Conservation (phyloP, 805 yeast species). For the Yarrowia sp. region DNA sequence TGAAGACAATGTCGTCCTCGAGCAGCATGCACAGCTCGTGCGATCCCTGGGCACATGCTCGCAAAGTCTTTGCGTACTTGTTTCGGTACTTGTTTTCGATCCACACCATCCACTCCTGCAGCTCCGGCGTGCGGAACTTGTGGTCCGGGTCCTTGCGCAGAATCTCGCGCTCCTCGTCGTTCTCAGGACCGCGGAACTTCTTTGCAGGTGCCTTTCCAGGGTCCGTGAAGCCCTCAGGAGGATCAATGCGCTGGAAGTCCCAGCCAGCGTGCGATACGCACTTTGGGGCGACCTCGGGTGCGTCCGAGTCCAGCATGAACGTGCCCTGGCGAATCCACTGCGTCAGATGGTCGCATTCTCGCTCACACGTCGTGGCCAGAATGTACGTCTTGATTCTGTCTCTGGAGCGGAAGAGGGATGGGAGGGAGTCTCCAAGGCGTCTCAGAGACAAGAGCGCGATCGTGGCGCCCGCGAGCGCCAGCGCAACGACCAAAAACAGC, state of each 20-base stretch:
- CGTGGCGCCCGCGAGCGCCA: neutral
- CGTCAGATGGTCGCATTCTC: neutral
- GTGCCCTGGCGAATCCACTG: neutral
- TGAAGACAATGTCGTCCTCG: conserved; percentile 31
- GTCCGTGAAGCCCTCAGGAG: neutral
- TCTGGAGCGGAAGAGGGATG: too few species aligned
- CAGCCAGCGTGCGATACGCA: neutral
- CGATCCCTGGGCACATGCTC: conserved; percentile 27
- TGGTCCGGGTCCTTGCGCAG: neutral
- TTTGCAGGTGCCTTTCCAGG: neutral
- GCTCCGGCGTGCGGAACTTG: conserved; percentile 10
- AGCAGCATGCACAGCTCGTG: conserved; percentile 31
- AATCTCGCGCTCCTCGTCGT: neutral
- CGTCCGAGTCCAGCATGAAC: conserved; percentile 12
- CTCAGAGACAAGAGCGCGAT: neutral
- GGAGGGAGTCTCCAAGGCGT: too few species aligned
- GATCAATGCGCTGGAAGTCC: neutral
- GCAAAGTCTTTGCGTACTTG: conserved; percentile 22
- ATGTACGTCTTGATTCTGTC: conserved; percentile 9
- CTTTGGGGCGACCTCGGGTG: neutral
- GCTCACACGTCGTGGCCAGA: conserved; percentile 7
- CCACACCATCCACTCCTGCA: neutral
- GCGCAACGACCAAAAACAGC: neutral
- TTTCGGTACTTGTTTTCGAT: conserved; percentile 5
- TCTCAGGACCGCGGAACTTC: neutral